Percentiles rank a stretch among this genome's conserved stretches.
These are phyloP conservation scores for Penicillium robsamsonii DNA, from an alignment of 495 filamentous ascomycete species.

Conservation along the genomic window DNA sequence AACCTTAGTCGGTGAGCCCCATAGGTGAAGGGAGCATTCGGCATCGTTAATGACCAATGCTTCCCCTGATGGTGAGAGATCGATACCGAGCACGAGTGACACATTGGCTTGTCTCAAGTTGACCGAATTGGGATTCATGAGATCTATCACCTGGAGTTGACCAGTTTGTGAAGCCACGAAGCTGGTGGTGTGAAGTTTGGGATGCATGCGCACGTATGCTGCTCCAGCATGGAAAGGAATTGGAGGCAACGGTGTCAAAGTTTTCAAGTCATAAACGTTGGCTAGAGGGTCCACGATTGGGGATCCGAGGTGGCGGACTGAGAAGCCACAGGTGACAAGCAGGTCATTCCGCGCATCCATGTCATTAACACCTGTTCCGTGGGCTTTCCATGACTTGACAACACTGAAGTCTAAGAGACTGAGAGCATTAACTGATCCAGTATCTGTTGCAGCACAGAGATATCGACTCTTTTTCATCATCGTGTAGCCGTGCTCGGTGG, in stretches of 20 bases:
- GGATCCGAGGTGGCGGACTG: slow-evolving; percentile 61
- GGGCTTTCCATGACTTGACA: slow-evolving; percentile 84
- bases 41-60: slow-evolving; percentile 79
- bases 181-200: slow-evolving; percentile 86
- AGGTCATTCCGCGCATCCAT: slow-evolving; percentile 94
- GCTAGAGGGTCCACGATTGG: slow-evolving; percentile 83
- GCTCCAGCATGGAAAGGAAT: slow-evolving; percentile 90
- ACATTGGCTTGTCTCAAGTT: slow-evolving; percentile 86
- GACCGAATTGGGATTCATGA: slow-evolving; percentile 89
- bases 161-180: slow-evolving; percentile 87
- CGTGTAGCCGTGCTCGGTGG: slow-evolving; percentile 71
- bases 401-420: slow-evolving; percentile 74
- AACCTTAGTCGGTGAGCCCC: slow-evolving; percentile 87
- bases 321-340: slow-evolving; percentile 93
- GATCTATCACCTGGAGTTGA: slow-evolving; percentile 89
- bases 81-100: slow-evolving; percentile 68
- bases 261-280: slow-evolving; percentile 92
- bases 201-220: slow-evolving; percentile 92
- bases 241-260: slow-evolving; percentile 75
- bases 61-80: slow-evolving; percentile 88
- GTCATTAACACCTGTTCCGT: slow-evolving; percentile 79
- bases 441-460: slow-evolving; percentile 85
- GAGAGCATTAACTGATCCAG: slow-evolving; percentile 80
- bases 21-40: slow-evolving; percentile 77
- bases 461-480: slow-evolving; percentile 89